phyloP scores from a whole-genome alignment of 495 filamentous ascomycete species.

The Letharia lupina region DNA sequence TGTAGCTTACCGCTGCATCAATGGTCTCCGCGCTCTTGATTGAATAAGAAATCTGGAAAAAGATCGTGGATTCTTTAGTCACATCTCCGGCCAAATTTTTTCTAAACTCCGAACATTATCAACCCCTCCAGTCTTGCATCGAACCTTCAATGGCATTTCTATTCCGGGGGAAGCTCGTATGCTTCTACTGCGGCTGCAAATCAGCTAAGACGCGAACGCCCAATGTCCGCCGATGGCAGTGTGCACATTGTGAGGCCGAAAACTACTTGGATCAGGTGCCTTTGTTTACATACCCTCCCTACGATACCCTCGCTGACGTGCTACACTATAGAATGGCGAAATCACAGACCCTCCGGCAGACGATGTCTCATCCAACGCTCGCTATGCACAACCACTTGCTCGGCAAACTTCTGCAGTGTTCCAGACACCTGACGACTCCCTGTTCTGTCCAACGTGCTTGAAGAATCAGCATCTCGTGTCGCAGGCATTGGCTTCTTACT shows the following conservation, averaged over 20 bases:
- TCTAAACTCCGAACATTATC: conserved; percentile 10
- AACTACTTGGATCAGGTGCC: conserved; percentile 68
- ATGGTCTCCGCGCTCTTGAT: not conserved
- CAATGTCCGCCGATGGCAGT: conserved; percentile 53
- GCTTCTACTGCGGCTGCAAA: conserved; percentile 68
- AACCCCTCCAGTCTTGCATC: not conserved
- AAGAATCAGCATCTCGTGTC: conserved; percentile 75
- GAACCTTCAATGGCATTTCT: conserved; percentile 36
- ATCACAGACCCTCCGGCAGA: conserved; percentile 77
- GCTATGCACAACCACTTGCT: conserved; percentile 30
- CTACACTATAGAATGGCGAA: conserved; percentile 57
- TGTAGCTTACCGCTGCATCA: not conserved
- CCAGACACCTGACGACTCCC: conserved; percentile 34
- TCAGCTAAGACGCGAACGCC: conserved; percentile 47
- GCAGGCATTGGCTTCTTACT: conserved; percentile 57
- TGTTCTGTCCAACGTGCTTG: conserved; percentile 71
- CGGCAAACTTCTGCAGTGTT: conserved; percentile 28
- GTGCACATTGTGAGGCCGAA: conserved; percentile 64
- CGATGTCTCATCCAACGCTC: conserved; percentile 32
- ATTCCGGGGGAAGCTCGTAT: conserved; percentile 47
- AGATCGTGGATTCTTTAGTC: not conserved
- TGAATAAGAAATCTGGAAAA: not conserved
- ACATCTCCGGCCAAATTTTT: conserved; percentile 6
- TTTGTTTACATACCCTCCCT: conserved; percentile 12
- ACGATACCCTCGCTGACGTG: conserved; percentile 17